Conservation (phyloP, 257 asterid species). For the Solanum etuberosum region DNA sequence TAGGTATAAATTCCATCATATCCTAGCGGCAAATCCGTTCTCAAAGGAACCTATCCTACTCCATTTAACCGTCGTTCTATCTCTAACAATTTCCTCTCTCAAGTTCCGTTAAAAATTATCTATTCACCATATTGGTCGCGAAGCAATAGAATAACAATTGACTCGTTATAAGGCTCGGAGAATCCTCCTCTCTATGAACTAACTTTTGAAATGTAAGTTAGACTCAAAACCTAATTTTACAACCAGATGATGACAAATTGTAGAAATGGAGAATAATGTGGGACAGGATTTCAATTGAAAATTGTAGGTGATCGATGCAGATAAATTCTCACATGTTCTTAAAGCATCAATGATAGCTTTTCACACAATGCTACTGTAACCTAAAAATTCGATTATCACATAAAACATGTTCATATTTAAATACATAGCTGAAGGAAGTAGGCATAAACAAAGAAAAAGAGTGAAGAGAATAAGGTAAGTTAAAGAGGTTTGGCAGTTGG, state of each 20-base stretch:
- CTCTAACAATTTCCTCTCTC: too few species aligned
- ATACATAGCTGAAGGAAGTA: background rate
- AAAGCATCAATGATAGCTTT: background rate
- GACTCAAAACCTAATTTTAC: background rate
- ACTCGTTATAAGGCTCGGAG: too few species aligned
- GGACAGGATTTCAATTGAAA: background rate
- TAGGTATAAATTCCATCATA: too few species aligned
- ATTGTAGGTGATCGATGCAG: background rate
- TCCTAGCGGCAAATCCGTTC: background rate
- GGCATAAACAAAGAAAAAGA: background rate
- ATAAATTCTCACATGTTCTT: background rate
- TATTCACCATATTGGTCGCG: too few species aligned
- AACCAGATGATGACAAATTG: background rate
- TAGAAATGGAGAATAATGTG: background rate
- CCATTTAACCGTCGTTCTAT: too few species aligned
- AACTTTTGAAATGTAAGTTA: too few species aligned
- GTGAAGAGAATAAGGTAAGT: background rate
- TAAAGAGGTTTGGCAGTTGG: background rate
- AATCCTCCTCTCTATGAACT: too few species aligned
- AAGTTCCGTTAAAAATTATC: too few species aligned
- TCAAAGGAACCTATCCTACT: too few species aligned
- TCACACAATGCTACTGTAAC: background rate
- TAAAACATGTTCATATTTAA: background rate
- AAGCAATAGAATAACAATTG: too few species aligned
- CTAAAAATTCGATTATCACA: background rate